A percentile compares a stretch with the other conserved stretches of the same genome.
These are phyloP conservation scores for Botrytis byssoidea DNA, from an alignment of 2,329 filamentous ascomycete genomes.

Conservation along the genomic window DNA sequence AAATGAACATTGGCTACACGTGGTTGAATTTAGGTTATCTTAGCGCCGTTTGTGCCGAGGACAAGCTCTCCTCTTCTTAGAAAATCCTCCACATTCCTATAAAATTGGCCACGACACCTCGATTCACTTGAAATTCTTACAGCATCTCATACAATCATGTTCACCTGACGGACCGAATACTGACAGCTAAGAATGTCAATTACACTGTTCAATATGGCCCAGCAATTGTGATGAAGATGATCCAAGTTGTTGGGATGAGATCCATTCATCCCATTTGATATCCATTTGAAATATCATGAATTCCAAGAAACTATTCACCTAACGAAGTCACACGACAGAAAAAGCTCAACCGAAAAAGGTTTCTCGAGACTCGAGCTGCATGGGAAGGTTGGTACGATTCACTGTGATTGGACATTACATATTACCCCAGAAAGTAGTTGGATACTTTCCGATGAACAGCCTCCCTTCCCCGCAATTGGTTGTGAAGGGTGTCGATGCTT, in stretches of 20 bases:
- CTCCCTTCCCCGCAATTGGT: constrained; percentile 6
- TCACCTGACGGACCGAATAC: constrained; percentile 15
- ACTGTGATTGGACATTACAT: background rate
- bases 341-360: background rate
- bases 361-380: constrained; percentile 10
- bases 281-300: background rate
- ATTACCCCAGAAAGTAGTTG: background rate
- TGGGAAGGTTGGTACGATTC: background rate
- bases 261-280: constrained; percentile 11
- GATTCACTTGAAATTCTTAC: background rate
- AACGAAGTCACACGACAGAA: constrained; percentile 15
- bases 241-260: constrained; percentile 19
- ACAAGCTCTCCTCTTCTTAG: background rate
- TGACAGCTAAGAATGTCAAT: background rate
- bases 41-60: constrained; percentile 10
- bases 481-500: background rate
- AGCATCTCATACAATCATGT: background rate
- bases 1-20: background rate
- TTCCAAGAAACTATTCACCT: background rate
- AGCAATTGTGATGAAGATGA: background rate
- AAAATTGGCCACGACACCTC: background rate
- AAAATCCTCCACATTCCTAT: background rate
- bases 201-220: background rate
- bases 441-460: background rate
- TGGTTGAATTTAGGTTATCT: constrained; percentile 13